Base-by-base conservation (phyloP, 2,329 filamentous ascomycete genomes). In the Podosphaera fusca region DNA sequence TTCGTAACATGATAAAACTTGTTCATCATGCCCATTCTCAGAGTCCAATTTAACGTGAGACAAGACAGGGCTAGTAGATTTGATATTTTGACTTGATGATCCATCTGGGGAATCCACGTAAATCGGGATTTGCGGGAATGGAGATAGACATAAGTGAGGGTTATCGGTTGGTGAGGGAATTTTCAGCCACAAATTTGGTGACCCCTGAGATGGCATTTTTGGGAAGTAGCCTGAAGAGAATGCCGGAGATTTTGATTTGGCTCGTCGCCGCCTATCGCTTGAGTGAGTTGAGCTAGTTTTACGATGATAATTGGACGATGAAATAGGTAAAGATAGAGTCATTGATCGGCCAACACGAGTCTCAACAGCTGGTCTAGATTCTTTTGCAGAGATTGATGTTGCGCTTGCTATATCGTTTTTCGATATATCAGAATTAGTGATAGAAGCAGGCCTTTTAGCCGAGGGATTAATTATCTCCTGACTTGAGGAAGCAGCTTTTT, bases 311-410 rank as follows among this genome's bases (percentile, higher is more conserved):
- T 38, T 38, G 5, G 10, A 38, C 35, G 35, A 10, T 5, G 35
- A 38, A 38, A 10, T 38, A 6, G 35, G 35, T 38, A 38, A 38
- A 38, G 35, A 38, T 38, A 34, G 57, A 6, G 68, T 66, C 21
- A 71, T 68, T 14, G 71, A 71, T 33, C 67, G 66, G 31, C 30
- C 21, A 34, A 40, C 10, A 14, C 42, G 30, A 8, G 30, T 45
- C 10, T 46, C 50, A 14, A 4, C 29, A 3, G 70, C 69, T 30
- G 65, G 58, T 34, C 62, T 38, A 45, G 62, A 56, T 35, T 68
- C 64, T 47, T 60, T 62, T 35, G 69, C 70, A 55, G 71, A 67
- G 42, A 66, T 69, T 40, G 70, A 68, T 7, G 70, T 69, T 31
- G 74, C 72, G 31, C 70, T 63, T 29, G 66, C 66, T 36, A 69